Evolutionary conservation across 2,329 filamentous ascomycete genomes (phyloP), one percentile per base, ranked within the genome.

Genomic region (Trichoderma cornu-damae): DNA sequence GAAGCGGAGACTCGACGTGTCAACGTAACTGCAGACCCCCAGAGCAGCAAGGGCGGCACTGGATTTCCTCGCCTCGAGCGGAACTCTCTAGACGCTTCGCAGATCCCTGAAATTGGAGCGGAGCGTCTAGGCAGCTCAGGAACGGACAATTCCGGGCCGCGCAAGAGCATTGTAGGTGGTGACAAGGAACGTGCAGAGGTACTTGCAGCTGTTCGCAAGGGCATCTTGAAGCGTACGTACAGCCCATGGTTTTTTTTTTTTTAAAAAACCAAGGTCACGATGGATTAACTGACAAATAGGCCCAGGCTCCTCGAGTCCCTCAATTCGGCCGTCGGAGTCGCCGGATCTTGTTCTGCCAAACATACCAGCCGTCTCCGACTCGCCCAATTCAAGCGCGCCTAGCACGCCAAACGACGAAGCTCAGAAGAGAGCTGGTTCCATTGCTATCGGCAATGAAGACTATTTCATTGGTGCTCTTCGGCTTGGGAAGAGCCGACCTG

Each of bases 131-230:
- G 78, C 26, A 83, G 80, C 62, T 79, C 81, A 3, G 78, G 79
- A 7, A 84, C 82, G 0, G 83, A 87, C 26, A 81, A 78, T 53
- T 83, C 86, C 20, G 76, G 77, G 20, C 77, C 85, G 12, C 84
- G 92, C 62, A 93, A 89, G 77, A 97, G 91, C 74, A 95, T 96
- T 65, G 81, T 96, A 46, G 93, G 92, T 37, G 89, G 90, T 26
- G 94, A 97, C 63, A 87, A 80, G 67, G 94, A 97, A 68, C 86
- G 93, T 61, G 90, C 92, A 1, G 93, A 97, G 69, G 88, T 96
- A 14, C 81, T 97, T 42, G 90, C 92, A 18, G 90, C 91, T 6
- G 90, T 97, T 47, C 90, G 90, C 68, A 96, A 96, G 75, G 94
- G 94, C 48, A 99, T 99, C 49, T 73, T 99, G 56, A 99, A 99